Percentiles rank a stretch among this genome's conserved stretches.
Conservation (phyloP, 352 stramenopile genomes). For the Globisporangium perplexum region DNA sequence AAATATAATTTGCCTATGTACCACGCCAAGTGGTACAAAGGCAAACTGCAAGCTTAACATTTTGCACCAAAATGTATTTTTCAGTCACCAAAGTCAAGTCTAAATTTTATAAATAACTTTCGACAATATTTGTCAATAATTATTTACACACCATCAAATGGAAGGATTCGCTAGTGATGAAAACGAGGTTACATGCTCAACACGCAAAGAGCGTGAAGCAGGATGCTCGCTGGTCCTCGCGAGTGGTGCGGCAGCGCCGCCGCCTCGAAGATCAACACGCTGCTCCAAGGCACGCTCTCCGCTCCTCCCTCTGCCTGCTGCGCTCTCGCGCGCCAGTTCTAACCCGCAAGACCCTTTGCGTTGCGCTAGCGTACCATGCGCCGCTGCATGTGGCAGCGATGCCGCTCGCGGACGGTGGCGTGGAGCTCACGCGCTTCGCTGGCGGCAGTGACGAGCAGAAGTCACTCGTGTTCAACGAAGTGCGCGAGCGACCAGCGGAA, state of each 20-base stretch:
- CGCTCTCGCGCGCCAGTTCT: background rate
- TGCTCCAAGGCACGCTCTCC: constrained; percentile 17
- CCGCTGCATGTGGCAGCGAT: constrained; percentile 31
- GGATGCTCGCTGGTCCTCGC: constrained; percentile 28
- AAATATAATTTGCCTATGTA: too few species aligned
- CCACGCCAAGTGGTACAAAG: too few species aligned
- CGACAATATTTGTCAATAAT: too few species aligned
- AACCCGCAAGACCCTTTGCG: too few species aligned
- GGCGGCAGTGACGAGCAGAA: background rate
- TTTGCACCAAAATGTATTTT: too few species aligned
- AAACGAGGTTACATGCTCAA: too few species aligned
- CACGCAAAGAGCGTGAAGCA: too few species aligned
- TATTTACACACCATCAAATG: too few species aligned
- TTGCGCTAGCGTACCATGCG: constrained; percentile 32
- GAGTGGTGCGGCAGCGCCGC: constrained; percentile 33
- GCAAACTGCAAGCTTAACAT: too few species aligned
- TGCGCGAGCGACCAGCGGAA: constrained; percentile 11
- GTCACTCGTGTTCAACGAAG: constrained; percentile 9
- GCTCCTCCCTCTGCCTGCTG: background rate
- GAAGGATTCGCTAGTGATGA: too few species aligned
- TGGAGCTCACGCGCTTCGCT: constrained; percentile 24
- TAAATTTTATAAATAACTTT: too few species aligned
- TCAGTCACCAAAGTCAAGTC: too few species aligned
- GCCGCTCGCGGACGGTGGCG: constrained; percentile 18
- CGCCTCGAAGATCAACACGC: constrained; percentile 28